Evolutionary conservation across 129 eudicot species (phyloP).

Genomic region (Escallonia herrerae): DNA sequence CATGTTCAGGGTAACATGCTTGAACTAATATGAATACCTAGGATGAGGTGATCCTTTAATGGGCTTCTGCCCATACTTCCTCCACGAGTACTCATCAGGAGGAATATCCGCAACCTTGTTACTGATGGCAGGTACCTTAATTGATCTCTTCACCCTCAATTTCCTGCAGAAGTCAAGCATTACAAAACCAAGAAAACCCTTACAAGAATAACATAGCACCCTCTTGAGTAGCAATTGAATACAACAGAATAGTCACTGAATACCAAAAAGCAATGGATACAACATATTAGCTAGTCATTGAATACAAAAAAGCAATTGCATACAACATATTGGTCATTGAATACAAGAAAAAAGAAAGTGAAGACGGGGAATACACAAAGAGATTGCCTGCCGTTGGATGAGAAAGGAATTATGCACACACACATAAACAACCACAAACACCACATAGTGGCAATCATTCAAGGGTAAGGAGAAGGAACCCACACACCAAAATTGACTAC

Average conservation of each 20-base stretch:
- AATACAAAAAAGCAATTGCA: too few species aligned
- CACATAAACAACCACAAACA: slow-evolving; percentile 6
- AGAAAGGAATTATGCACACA: background rate
- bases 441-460: background rate
- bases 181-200: too few species aligned
- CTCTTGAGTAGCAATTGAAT: too few species aligned
- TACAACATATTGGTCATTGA: too few species aligned
- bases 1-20: too few species aligned
- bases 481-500: too few species aligned
- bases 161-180: slow-evolving; percentile 39
- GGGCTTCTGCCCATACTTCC: slow-evolving; percentile 97
- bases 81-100: slow-evolving; percentile 96
- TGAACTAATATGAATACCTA: slow-evolving; percentile 39
- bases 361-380: background rate
- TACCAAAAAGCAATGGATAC: too few species aligned
- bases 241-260: too few species aligned
- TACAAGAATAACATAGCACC: too few species aligned
- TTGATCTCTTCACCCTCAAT: slow-evolving; percentile 77
- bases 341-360: background rate
- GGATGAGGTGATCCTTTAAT: slow-evolving; percentile 99
- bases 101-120: slow-evolving; percentile 98
- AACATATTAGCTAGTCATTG: too few species aligned
- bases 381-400: background rate
- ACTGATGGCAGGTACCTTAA: slow-evolving; percentile 94
- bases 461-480: background rate